Evolutionary conservation across 2,329 filamentous ascomycete species (phyloP), one percentile per base, ranked within the genome.

Genomic region (Coniochaeta prunicola): DNA sequence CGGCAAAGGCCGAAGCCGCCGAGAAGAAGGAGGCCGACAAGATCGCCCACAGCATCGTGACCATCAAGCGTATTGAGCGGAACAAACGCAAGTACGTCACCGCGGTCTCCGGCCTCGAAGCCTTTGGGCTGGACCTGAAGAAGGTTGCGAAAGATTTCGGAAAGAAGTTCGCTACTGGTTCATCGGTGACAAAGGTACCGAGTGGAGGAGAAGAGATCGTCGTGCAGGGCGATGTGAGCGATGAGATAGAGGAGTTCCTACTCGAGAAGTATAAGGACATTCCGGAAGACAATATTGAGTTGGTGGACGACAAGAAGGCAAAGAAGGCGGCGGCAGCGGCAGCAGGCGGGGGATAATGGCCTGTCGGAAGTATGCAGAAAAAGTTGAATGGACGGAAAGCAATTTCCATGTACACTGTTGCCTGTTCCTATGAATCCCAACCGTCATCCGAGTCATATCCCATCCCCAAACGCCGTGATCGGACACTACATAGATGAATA

Each of bases 1-100:
- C 93, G 38, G 91, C 92, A 59, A 97, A 96, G 78, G 94, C 94
- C 57, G 91, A 92, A 64, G 88, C 92, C 28, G 88, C 86, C 21
- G 93, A 96, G 75, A 85, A 88, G 63, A 91, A 92, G 71, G 87
- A 92, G 63, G 87, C 87, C 26, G 91, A 92, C 71, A 87, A 89
- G 70, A 89, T 93, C 66, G 91, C 91, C 38, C 85, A 89, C 61
- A 90, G 89, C 64, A 89, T 92, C 69, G 79, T 99, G 58, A 87
- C 85, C 59, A 96, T 99, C 77, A 97, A 97, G 83, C 90, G 94
- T 28, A 94, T 99, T 67, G 94, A 97, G 80, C 87, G 94, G 63
- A 97, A 96, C 76, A 99, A 99, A 82, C 86, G 94, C 70, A 99
- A 99, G 78, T 96, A 87, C 71, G 92, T 99, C 58, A 99, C 94